These are phyloP conservation scores for Microbotryum lychnidis-dioicae DNA, from an alignment of 1,284 basidiomycete genomes.

Conservation along the genomic window DNA sequence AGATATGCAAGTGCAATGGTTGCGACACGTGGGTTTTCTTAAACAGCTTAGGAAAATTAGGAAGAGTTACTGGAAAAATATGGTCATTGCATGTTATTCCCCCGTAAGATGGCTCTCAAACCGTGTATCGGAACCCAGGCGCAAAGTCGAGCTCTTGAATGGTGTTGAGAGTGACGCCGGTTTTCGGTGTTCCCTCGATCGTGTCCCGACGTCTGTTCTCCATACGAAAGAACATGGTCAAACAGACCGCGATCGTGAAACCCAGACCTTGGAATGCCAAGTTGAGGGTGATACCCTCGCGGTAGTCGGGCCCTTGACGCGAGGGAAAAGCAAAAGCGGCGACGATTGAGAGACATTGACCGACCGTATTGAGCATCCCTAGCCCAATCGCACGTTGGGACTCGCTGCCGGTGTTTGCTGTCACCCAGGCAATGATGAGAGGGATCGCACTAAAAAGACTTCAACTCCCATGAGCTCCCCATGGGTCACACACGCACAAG, in stretches of 20 bases:
- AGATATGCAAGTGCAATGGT: too few species aligned
- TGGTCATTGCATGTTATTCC: too few species aligned
- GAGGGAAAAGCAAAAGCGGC: conserved; percentile 45
- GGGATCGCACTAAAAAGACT: conserved; percentile 35
- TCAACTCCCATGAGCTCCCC: too few species aligned
- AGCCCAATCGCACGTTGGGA: conserved; percentile 42
- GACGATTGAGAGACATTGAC: conserved; percentile 44
- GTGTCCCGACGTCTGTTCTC: conserved; percentile 43
- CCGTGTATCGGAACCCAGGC: too few species aligned
- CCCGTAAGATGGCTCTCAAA: too few species aligned
- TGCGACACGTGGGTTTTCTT: too few species aligned
- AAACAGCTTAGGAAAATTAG: too few species aligned
- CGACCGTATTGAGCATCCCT: conserved; percentile 45
- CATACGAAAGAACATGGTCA: conserved; percentile 39
- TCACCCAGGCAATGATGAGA: conserved; percentile 37
- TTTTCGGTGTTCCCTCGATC: conserved; percentile 37
- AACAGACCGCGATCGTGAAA: conserved; percentile 35
- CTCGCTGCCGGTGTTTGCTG: conserved; percentile 40
- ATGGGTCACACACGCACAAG: too few species aligned
- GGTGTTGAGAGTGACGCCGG: too few species aligned
- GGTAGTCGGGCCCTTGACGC: conserved; percentile 40
- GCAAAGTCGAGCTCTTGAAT: too few species aligned
- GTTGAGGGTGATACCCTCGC: conserved; percentile 43
- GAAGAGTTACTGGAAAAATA: too few species aligned
- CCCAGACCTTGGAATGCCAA: conserved; percentile 43